Evolutionary conservation across 768 basidiomycete genomes (phyloP).

Genomic region (Botryobasidium botryosum): DNA sequence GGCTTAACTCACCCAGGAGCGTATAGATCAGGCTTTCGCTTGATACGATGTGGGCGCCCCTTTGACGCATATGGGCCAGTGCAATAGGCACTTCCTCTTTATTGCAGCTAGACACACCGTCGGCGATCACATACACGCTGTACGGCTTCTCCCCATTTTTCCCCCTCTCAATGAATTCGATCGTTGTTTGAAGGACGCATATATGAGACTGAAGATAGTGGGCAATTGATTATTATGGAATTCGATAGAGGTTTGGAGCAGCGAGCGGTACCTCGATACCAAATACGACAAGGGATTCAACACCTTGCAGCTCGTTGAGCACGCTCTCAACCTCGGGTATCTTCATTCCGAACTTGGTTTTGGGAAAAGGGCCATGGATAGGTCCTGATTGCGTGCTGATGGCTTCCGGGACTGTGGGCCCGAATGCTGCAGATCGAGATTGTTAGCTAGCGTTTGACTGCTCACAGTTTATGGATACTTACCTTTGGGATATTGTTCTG

Average conservation of each 20-base stretch:
- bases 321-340: conserved; percentile 43
- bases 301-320: conserved; percentile 31
- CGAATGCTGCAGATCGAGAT: conserved; percentile 24
- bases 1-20: conserved; percentile 35
- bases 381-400: conserved; percentile 28
- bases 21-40: conserved; percentile 72
- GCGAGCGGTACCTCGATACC: conserved; percentile 57
- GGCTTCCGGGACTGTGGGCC: conserved; percentile 47
- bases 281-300: conserved; percentile 54
- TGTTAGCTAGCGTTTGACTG: not conserved
- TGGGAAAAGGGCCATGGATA: conserved; percentile 46
- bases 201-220: conserved; percentile 51
- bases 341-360: conserved; percentile 76
- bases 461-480: conserved; percentile 10
- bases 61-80: conserved; percentile 40
- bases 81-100: conserved; percentile 64
- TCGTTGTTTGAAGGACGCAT: conserved; percentile 69
- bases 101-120: conserved; percentile 72
- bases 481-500: conserved; percentile 77
- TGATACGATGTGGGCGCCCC: conserved; percentile 59
- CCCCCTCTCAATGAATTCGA: conserved; percentile 39
- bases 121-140: conserved; percentile 65
- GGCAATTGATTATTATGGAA: not conserved
- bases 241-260: not conserved
- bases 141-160: no score